Percentiles rank a stretch among this genome's conserved stretches.
phyloP scores from a whole-genome alignment of 352 stramenopile genomes.

The Globisporangium polare region DNA sequence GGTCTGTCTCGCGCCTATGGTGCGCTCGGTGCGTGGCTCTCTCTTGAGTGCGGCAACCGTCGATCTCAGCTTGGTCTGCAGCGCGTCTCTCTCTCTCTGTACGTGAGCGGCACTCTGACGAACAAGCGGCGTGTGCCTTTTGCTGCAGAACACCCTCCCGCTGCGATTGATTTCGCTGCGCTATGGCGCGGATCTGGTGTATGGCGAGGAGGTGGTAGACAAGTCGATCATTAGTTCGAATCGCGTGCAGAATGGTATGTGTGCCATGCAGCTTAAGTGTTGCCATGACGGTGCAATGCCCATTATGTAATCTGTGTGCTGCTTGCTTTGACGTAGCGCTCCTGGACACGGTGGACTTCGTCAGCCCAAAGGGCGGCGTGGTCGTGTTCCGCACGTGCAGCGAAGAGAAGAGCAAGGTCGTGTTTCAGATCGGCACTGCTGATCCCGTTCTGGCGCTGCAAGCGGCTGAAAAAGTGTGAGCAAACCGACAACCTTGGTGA shows the following conservation, averaged over 20 bases:
- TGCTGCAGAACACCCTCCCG: conserved; percentile 83
- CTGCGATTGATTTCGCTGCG: conserved; percentile 88
- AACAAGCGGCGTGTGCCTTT: not conserved
- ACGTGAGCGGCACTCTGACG: not conserved
- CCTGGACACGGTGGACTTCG: conserved; percentile 88
- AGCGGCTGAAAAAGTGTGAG: conserved; percentile 71
- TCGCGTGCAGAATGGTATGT: conserved; percentile 72
- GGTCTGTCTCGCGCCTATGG: conserved; percentile 91
- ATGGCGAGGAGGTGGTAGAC: conserved; percentile 95
- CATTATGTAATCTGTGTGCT: not conserved
- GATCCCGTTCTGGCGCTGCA: conserved; percentile 73
- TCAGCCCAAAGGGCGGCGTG: conserved; percentile 75
- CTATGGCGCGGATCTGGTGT: conserved; percentile 92
- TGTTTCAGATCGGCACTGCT: conserved; percentile 89
- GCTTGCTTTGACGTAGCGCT: conserved; percentile 29
- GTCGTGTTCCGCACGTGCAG: conserved; percentile 87
- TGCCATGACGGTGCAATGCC: not conserved
- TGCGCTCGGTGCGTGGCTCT: conserved; percentile 77
- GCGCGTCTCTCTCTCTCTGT: not conserved
- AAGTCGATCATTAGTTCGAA: conserved; percentile 84
- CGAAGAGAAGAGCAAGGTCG: conserved; percentile 73
- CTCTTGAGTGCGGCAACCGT: too few species aligned
- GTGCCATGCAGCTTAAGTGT: not conserved
- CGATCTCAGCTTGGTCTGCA: not conserved
- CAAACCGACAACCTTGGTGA: not conserved